A percentile compares a stretch with the other conserved stretches of the same genome.
These are phyloP conservation scores for Trichoderma sp. DNA, from an alignment of 2,329 filamentous ascomycete genomes.

Conservation along the genomic window DNA sequence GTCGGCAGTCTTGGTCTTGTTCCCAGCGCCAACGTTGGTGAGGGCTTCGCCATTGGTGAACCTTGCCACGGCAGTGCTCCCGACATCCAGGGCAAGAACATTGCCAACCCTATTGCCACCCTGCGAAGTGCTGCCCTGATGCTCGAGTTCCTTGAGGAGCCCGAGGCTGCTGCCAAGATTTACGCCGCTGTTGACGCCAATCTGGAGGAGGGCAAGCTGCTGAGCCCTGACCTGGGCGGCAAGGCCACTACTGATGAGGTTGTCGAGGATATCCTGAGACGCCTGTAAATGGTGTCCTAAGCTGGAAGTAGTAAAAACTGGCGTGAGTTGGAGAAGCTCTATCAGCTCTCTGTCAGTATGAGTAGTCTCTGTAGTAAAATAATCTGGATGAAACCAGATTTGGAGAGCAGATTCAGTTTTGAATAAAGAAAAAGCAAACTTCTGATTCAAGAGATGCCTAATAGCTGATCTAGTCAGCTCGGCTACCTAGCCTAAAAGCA, in stretches of 20 bases:
- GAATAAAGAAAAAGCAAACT: background rate
- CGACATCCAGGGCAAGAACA: slow-evolving; percentile 88
- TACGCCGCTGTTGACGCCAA: slow-evolving; percentile 91
- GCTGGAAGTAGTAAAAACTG: background rate
- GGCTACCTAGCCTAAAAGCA: background rate
- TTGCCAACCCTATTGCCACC: slow-evolving; percentile 96
- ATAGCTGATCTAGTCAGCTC: background rate
- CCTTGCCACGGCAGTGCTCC: slow-evolving; percentile 96
- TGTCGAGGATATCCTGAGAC: slow-evolving; percentile 79
- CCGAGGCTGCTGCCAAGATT: slow-evolving; percentile 82
- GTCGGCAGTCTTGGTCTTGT: slow-evolving; percentile 92
- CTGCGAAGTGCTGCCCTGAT: slow-evolving; percentile 88
- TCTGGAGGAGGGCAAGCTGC: slow-evolving; percentile 75
- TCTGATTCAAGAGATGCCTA: background rate
- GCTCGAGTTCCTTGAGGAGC: slow-evolving; percentile 92
- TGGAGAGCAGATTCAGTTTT: background rate
- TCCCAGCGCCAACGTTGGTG: slow-evolving; percentile 91
- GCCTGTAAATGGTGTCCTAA: slow-evolving; percentile 57
- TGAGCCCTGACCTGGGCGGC: slow-evolving; percentile 90
- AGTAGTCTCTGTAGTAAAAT: background rate
- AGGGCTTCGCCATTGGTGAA: slow-evolving; percentile 94
- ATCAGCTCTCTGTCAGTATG: background rate
- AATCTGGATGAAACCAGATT: background rate
- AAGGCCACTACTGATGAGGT: slow-evolving; percentile 84
- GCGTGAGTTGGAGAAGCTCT: background rate